A percentile compares a stretch with the other conserved stretches of the same genome.
These are phyloP conservation scores for Ustilago hordei DNA, from an alignment of 1,284 basidiomycete genomes.

Conservation along the genomic window DNA sequence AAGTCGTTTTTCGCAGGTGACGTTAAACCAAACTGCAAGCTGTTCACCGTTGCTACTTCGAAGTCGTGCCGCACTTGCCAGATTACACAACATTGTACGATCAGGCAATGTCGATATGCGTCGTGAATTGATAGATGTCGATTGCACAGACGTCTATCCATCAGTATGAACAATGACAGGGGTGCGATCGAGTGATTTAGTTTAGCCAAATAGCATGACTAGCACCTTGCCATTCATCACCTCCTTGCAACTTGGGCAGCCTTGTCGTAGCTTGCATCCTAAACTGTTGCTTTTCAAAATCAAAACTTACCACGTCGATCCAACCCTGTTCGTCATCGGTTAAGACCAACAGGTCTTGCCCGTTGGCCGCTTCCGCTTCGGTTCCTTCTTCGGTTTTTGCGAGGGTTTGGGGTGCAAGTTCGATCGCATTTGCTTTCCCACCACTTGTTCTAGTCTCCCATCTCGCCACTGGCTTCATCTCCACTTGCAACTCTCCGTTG, in stretches of 20 bases:
- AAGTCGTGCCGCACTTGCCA: too few relatives aligned
- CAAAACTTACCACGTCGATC: constrained; percentile 51
- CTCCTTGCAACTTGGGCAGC: constrained; percentile 26
- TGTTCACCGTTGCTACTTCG: too few relatives aligned
- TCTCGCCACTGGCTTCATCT: constrained; percentile 7
- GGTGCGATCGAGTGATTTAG: constrained; percentile 6
- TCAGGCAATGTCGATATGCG: too few relatives aligned
- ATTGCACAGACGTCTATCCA: too few relatives aligned
- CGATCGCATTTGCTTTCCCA: constrained; percentile 67
- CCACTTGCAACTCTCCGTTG: background rate
- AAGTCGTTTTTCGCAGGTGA: too few relatives aligned
- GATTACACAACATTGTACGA: too few relatives aligned
- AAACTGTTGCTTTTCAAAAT: constrained; percentile 14
- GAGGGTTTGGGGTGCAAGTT: constrained; percentile 26
- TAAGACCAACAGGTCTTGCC: constrained; percentile 30
- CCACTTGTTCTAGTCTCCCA: constrained; percentile 58
- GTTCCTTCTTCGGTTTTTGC: constrained; percentile 13
- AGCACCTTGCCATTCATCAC: constrained; percentile 46
- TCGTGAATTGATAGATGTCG: too few relatives aligned
- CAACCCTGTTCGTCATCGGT: constrained; percentile 63
- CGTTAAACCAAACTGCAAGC: too few relatives aligned
- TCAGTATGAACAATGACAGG: too few relatives aligned
- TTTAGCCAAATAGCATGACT: constrained; percentile 67
- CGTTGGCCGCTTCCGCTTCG: constrained; percentile 9
- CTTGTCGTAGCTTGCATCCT: constrained; percentile 23